A percentile compares a stretch with the other conserved stretches of the same genome.
phyloP scores from a whole-genome alignment of 768 basidiomycete genomes.

The Pisolithus albus region DNA sequence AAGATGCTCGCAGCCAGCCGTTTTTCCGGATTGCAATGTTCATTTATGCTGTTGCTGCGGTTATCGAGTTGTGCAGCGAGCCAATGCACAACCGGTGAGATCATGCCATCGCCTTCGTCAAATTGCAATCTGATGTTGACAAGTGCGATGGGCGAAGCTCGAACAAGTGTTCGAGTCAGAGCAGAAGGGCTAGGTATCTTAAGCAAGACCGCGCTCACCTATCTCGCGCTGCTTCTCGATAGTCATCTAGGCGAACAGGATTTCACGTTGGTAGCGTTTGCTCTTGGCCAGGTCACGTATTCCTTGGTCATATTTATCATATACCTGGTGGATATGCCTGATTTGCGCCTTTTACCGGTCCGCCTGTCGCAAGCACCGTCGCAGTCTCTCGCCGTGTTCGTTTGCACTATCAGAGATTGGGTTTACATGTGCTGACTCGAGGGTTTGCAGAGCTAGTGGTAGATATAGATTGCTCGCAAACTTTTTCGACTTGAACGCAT shows the following conservation, averaged over 20 bases:
- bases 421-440: background rate
- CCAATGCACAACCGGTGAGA: conserved; percentile 71
- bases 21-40: conserved; percentile 56
- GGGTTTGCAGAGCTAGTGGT: conserved; percentile 1
- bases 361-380: conserved; percentile 15
- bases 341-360: conserved; percentile 28
- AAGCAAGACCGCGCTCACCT: conserved; percentile 64
- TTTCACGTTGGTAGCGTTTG: conserved; percentile 75
- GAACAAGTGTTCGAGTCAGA: conserved; percentile 64
- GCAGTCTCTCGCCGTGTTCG: conserved; percentile 10
- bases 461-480: conserved; percentile 8
- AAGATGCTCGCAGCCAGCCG: conserved; percentile 52
- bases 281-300: conserved; percentile 76
- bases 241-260: conserved; percentile 28
- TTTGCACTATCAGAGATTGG: background rate
- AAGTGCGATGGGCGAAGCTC: conserved; percentile 62
- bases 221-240: conserved; percentile 55
- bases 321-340: conserved; percentile 45
- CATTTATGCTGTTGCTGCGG: conserved; percentile 67
- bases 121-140: conserved; percentile 16
- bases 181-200: conserved; percentile 85
- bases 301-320: conserved; percentile 47
- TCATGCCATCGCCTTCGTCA: conserved; percentile 1
- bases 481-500: conserved; percentile 41
- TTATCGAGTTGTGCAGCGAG: conserved; percentile 75